Percentiles rank a stretch among this genome's conserved stretches.
Conservation (phyloP, 2,329 filamentous ascomycete genomes). For the Hypoxylon sp. region DNA sequence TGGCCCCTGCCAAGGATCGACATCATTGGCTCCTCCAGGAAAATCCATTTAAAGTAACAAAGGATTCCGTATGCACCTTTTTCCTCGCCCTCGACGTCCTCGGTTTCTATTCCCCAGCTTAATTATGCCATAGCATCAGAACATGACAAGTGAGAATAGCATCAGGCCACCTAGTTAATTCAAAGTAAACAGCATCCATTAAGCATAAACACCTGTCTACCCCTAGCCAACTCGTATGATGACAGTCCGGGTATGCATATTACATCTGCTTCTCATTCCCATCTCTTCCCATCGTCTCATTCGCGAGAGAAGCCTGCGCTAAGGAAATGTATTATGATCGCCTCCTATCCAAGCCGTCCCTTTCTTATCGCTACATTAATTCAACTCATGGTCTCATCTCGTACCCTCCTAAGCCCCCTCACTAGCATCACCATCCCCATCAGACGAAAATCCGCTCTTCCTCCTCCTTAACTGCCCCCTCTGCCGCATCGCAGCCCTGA, state of each 20-base stretch:
- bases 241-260: not conserved
- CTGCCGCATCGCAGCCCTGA: slow-evolving; percentile 86
- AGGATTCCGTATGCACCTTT: not conserved
- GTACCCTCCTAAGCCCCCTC: slow-evolving; percentile 10
- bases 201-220: not conserved
- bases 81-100: not conserved
- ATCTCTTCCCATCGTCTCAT: not conserved
- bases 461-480: slow-evolving; percentile 73
- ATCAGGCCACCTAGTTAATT: too few relatives aligned
- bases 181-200: not conserved
- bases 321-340: not conserved
- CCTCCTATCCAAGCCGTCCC: not conserved
- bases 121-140: not conserved
- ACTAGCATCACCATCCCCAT: slow-evolving; percentile 47
- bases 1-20: slow-evolving; percentile 34
- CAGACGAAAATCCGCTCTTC: slow-evolving; percentile 59
- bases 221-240: not conserved
- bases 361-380: not conserved
- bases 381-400: slow-evolving; percentile 1
- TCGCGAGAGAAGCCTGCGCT: not conserved
- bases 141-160: not conserved
- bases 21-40: not conserved
- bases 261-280: not conserved
- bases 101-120: not conserved
- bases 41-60: not conserved